These are phyloP conservation scores for Talaromyces marneffei DNA, from an alignment of 2,329 filamentous ascomycete species.

Conservation along the genomic window DNA sequence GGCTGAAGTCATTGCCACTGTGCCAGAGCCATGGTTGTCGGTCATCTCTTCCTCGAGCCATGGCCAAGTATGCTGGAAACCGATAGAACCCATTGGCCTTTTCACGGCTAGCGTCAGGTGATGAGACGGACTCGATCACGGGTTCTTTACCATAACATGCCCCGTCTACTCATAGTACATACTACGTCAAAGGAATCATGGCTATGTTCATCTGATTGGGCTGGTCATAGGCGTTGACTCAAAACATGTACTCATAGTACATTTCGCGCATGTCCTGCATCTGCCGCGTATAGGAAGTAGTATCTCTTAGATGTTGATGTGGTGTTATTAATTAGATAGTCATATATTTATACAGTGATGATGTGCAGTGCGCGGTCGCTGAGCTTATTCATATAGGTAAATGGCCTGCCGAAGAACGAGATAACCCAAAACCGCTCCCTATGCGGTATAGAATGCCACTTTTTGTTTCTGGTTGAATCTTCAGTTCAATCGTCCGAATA, in stretches of 20 bases:
- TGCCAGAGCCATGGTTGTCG: not conserved
- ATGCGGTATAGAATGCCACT: not conserved
- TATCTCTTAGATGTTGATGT: not conserved
- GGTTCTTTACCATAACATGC: not conserved
- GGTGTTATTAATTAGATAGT: not conserved
- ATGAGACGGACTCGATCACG: not conserved
- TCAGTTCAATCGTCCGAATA: not conserved
- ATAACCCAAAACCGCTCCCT: not conserved
- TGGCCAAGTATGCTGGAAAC: not conserved
- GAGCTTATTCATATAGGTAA: not conserved
- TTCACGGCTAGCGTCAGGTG: slow-evolving; percentile 5
- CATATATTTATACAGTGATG: not conserved
- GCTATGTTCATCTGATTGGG: not conserved
- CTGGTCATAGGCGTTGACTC: not conserved
- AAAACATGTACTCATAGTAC: not conserved
- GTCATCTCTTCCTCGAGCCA: not conserved
- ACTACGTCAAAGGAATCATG: slow-evolving; percentile 2
- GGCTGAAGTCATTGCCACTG: not conserved
- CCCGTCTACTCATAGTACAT: not conserved
- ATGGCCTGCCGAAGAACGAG: not conserved
- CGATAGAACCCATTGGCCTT: not conserved
- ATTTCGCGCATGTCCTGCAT: not conserved
- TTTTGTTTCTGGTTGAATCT: not conserved
- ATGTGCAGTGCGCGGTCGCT: not conserved
- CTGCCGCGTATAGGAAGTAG: not conserved